phyloP scores from a whole-genome alignment of 2,329 filamentous ascomycete genomes.

The Boeremia lycopersici region DNA sequence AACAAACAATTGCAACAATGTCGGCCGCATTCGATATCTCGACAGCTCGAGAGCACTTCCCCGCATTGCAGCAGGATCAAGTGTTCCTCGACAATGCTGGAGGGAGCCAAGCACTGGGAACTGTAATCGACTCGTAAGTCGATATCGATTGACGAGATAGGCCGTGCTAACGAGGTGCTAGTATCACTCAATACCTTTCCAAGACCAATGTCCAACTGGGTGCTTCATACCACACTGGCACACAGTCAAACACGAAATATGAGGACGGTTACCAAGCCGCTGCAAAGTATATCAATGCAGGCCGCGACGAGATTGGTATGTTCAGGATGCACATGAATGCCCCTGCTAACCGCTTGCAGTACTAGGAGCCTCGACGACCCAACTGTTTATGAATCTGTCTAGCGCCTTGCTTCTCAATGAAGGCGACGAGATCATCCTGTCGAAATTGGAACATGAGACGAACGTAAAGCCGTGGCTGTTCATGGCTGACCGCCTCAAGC shows the following conservation, averaged over 20 bases:
- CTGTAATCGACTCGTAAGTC: slow-evolving; percentile 69
- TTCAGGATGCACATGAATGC: too few relatives aligned
- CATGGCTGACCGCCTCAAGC: slow-evolving; percentile 65
- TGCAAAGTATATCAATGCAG: slow-evolving; percentile 73
- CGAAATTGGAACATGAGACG: slow-evolving; percentile 76
- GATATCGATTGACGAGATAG: not conserved
- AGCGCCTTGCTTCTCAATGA: slow-evolving; percentile 39
- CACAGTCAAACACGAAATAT: slow-evolving; percentile 65
- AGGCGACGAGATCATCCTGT: slow-evolving; percentile 71
- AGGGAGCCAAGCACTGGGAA: slow-evolving; percentile 71
- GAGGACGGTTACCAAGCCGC: slow-evolving; percentile 66
- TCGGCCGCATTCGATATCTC: slow-evolving; percentile 59
- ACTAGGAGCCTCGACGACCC: slow-evolving; percentile 75
- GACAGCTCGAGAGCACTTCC: slow-evolving; percentile 66
- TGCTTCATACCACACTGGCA: slow-evolving; percentile 68
- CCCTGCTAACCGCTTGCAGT: slow-evolving; percentile 50
- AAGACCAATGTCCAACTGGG: slow-evolving; percentile 77
- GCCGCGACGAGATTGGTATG: slow-evolving; percentile 67
- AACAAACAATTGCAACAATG: slow-evolving; percentile 2
- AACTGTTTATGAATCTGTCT: slow-evolving; percentile 73
- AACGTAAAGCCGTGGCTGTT: slow-evolving; percentile 77
- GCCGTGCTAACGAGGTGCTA: slow-evolving; percentile 8
- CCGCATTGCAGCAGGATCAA: slow-evolving; percentile 69
- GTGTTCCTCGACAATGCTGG: slow-evolving; percentile 81
- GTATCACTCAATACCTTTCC: slow-evolving; percentile 69